Evolutionary conservation across 805 yeast species (phyloP), one percentile per base, ranked within the genome.

Genomic region (Candida quercuum): DNA sequence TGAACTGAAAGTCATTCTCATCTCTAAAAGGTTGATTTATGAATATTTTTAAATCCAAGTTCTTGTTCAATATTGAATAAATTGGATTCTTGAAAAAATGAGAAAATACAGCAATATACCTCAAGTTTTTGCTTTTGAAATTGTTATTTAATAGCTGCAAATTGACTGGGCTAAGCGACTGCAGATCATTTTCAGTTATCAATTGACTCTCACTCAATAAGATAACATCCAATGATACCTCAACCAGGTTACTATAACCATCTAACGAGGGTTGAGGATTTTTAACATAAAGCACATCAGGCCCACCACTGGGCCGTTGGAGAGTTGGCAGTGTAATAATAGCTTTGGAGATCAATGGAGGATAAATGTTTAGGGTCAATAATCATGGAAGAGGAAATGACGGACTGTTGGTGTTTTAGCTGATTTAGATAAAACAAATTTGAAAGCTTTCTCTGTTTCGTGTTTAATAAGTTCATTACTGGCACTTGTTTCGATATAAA

Each of bases 151-250:
- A 33, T 22, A 37, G 36, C 17, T 45, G 44, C 11, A 46, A n/a
- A 25, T 43, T 37, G 14, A 20, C 32, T 24, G 32, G 20, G 6
- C 14, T 33, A n/a, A 36, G 9, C 8, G 16, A 15, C 26, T 8
- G 23, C n/a, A 33, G 27, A 43, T 45, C 59, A 54, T 46, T 43
- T 41, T 51, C 51, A 17, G 38, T 37, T 38, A 49, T 39, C 36
- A 49, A 41, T 38, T 51, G 59, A 42, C 59, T 52, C 53, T 54
- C 59, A 54, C 59, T 43, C 59, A 54, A 41, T 33, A 47, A 43
- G 29, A 52, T 47, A 46, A 54, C 46, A 45, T 54, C 59, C 55
- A 52, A 52, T 49, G 59, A 51, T 35, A 54, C 59, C 59, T 54
- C 59, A 45, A 46, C 50, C 23, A 29, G 29, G 32, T 36, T 50